Conservation (phyloP, 148 eudicot species). For the Arctostaphylos glauca region DNA sequence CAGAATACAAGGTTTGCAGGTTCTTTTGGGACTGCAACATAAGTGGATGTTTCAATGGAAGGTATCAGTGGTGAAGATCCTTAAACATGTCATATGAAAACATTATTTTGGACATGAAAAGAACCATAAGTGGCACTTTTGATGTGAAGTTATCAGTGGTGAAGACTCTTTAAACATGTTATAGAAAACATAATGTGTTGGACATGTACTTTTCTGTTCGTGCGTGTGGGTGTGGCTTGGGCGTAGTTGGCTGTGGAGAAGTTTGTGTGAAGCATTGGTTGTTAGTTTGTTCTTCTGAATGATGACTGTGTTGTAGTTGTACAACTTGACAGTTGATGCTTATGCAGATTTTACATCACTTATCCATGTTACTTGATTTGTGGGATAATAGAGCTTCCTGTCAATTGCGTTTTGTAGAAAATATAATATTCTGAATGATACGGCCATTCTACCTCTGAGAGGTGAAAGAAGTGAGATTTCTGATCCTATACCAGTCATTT, state of each 20-base stretch:
- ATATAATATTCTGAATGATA: constrained; percentile 4
- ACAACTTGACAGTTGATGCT: background rate
- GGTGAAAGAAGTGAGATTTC: background rate
- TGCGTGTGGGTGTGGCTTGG: background rate
- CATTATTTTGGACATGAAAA: no score
- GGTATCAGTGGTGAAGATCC: background rate
- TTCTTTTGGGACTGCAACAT: background rate
- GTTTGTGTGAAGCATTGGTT: background rate
- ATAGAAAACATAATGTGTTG: background rate
- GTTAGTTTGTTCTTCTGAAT: background rate
- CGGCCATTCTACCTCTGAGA: background rate
- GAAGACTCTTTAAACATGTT: background rate
- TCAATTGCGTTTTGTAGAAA: background rate
- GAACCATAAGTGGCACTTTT: no score
- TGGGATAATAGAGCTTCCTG: background rate
- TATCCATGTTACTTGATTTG: background rate
- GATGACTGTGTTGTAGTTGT: no score
- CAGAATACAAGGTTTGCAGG: background rate
- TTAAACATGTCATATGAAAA: no score
- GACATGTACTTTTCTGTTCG: background rate
- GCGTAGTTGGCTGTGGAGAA: background rate
- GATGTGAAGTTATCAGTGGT: no score
- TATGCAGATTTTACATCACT: background rate
- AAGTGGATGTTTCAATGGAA: background rate
- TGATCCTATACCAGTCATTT: background rate